Base-by-base conservation (phyloP, 2,329 filamentous ascomycete genomes). In the Rutstroemia sp. region DNA sequence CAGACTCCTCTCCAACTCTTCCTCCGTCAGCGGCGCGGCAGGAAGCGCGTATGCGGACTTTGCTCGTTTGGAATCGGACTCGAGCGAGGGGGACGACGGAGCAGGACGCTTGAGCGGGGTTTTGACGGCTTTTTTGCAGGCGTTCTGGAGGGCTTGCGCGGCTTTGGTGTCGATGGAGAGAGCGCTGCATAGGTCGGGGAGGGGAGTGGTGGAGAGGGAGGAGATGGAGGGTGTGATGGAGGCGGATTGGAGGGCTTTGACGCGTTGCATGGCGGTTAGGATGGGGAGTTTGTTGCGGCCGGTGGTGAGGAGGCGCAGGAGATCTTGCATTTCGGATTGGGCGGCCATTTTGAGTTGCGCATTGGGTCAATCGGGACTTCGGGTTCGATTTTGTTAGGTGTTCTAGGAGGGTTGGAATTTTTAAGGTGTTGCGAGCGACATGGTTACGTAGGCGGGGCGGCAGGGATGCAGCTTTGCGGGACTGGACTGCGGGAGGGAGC, bases 1-100 rank as follows among this genome's bases (percentile, higher is more conserved):
- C 5, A 90, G 73, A 0, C 83, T 82, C 6, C 73, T 74, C 68
- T 91, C 87, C 1, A 86, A 72, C 50, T 86, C 80, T 14, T 78
- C 76, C 0, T 84, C 78, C 12, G 69, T 69, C 36, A 64, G 63
- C 2, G 65, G 65, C 17, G 65, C 65, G 7, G 53, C 47, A 3
- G 57, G 49, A 25, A 68, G 61, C 30, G 65, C 61, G 57, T 68
- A 70, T 4, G 61, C 62, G 3, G 64, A 67, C 52, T 60, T 67
- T 2, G 46, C 46, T 2, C 66, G 61, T 52, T 70, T 70, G 34
- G 27, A 39, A 5, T n/a, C 27, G 5, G 64, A 56, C n/a, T 57
- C 53, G 14, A 58, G 21, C 10, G 48, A 51, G 14, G 60, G 25
- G 4, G 25, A 27, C 5, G 25, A 27, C 7, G 25, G 48, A 1